Base-by-base conservation (phyloP, 2,329 filamentous ascomycete species). In the Aspergillus sp. region DNA sequence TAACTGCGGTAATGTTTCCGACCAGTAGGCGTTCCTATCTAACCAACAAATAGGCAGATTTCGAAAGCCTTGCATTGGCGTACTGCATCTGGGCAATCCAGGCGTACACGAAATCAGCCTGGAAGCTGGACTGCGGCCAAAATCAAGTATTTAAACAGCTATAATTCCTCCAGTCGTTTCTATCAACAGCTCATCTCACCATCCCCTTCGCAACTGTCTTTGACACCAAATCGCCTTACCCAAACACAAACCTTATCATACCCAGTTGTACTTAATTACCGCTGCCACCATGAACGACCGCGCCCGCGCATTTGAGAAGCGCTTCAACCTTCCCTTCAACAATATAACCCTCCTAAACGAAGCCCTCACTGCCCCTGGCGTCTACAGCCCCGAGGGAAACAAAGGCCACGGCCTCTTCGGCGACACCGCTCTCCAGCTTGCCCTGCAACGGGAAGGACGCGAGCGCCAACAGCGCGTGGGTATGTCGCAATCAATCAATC, bases 361-460 rank as follows among this genome's bases (percentile, higher is more conserved):
- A 46, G 51, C 51, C 2, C 21, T 54, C 12, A 19, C 14, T 6
- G 19, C 21, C 0, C n/a, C 51, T 9, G 51, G 33, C 3, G 25
- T 11, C 33, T 2, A 21, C 11, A 11, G 23, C 6, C 5, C 4
- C 2, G 49, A 52, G 8, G 52, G 52, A 5, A 57, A 62, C 31
- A 62, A 52, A 19, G 19, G 39, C 11, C 52, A 61, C 27, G 58
- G 52, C 3, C 50, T 40, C 12, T 15, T 62, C 11, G 60, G 58
- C 2, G 58, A 58, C 27, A 44, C 58, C 9, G 21, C 45, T 37
- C 25, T 62, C 17, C 14, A 8, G 3, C 19, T 60, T 4, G 25
- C 25, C 8, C 55, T 62, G 1, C 17, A 40, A 3, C 4, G 35
- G 12, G 58, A 61, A 12, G 58, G 60, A 4, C 46, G 40, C 19